Percentiles rank a stretch among this genome's conserved stretches.
Conservation (phyloP, 805 yeast species). For the Clavispora carvajalis region DNA sequence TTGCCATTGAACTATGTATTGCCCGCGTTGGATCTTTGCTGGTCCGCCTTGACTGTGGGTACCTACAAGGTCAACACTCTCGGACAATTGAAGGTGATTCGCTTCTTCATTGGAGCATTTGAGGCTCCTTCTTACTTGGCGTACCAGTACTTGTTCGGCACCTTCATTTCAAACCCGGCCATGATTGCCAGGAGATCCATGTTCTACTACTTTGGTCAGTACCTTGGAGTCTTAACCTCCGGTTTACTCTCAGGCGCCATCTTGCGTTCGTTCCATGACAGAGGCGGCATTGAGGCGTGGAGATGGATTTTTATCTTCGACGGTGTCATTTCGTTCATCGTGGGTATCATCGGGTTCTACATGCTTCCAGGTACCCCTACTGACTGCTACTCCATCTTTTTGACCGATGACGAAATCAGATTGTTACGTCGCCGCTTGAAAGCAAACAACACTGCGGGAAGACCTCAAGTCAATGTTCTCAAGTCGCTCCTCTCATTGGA, state of each 20-base stretch:
- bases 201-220: conserved; percentile 25
- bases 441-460: conserved; percentile 14
- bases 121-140: conserved; percentile 25
- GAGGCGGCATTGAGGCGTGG: conserved; percentile 14
- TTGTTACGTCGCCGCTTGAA: conserved; percentile 33
- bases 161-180: conserved; percentile 19
- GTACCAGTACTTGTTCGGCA: conserved; percentile 22
- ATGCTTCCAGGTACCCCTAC: conserved; percentile 19
- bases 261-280: conserved; percentile 8
- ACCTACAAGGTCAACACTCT: conserved; percentile 15
- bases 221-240: conserved; percentile 24
- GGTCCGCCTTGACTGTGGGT: conserved; percentile 21
- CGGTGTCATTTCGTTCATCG: conserved; percentile 13
- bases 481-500: conserved; percentile 15
- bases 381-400: conserved; percentile 14
- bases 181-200: conserved; percentile 23
- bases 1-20: conserved; percentile 19
- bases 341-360: conserved; percentile 14
- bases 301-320: conserved; percentile 16
- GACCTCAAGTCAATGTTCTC: conserved; percentile 12
- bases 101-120: conserved; percentile 22
- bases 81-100: conserved; percentile 19
- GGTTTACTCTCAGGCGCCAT: conserved; percentile 24
- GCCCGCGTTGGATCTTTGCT: conserved; percentile 16
- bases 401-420: conserved; percentile 15